Evolutionary conservation across 345 rosid genomes (phyloP), one percentile per base, ranked within the genome.

Genomic region (Brassica rapa): DNA sequence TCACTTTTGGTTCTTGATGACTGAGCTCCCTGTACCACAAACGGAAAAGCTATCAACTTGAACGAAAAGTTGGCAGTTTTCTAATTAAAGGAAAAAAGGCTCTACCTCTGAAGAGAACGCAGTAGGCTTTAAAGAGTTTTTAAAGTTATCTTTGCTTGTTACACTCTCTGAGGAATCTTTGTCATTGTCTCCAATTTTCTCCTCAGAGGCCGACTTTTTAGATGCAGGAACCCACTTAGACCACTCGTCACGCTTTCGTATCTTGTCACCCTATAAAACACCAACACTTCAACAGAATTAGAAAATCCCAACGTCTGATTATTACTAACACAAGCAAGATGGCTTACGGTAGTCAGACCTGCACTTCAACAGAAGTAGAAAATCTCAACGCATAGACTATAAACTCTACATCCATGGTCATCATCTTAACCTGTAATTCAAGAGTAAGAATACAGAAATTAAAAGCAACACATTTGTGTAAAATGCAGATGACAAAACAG

Each of bases 191-290:
- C 57, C 74, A 64, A 56, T 53, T 81, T 87, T 85, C 72, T 68
- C 81, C 77, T 76, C 80, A 5, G 86, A 77, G 68, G 70, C 79
- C 70, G 76, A 83, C 81, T 77, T 79, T 78, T 86, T 75, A 12
- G 82, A 67, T 76, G 81, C 73, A 35, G 83, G 85, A 80, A 85
- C 80, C 98, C 98, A 95, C 82, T 88, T 88, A 69, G 84, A 84
- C 98, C 98, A 93, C 37, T 83, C 90, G 74, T 87, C 86, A 16
- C 86, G 89, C 81, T 84, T 91, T 24, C 98, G 88, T 77, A 95
- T 74, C 82, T 86, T 87, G 80, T 90, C 89, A 77, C 84, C 96
- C 99, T 95, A 64, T 62, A 75, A 70, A 79, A 70, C 51, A 69
- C 56, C 39, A 76, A 62, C 77, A 70, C 55, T 56, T 59, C 68